phyloP scores from a whole-genome alignment of 768 basidiomycete species.

The Kwoniella pini region DNA sequence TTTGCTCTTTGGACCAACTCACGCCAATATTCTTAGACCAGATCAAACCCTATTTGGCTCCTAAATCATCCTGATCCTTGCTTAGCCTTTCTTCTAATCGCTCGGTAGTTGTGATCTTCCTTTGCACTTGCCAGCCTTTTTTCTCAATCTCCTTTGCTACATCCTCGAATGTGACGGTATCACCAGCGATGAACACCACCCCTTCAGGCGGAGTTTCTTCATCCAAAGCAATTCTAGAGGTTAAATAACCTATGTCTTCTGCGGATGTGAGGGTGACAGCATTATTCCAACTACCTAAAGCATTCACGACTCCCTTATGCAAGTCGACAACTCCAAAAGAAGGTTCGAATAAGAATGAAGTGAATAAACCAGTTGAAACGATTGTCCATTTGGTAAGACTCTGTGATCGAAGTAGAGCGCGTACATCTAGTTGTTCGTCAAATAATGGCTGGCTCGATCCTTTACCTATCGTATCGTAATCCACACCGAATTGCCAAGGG shows the following conservation, averaged over 20 bases:
- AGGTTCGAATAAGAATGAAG: slow-evolving; percentile 48
- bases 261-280: slow-evolving; percentile 48
- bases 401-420: slow-evolving; percentile 50
- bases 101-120: neutral
- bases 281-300: slow-evolving; percentile 45
- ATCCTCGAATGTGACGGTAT: slow-evolving; percentile 47
- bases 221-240: slow-evolving; percentile 34
- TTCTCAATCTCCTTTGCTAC: slow-evolving; percentile 44
- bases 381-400: slow-evolving; percentile 47
- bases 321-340: slow-evolving; percentile 46
- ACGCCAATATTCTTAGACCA: slow-evolving; percentile 17
- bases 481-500: slow-evolving; percentile 56
- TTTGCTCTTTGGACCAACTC: slow-evolving; percentile 8
- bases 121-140: slow-evolving; percentile 3
- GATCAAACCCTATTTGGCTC: slow-evolving; percentile 14
- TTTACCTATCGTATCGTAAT: slow-evolving; percentile 54
- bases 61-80: slow-evolving; percentile 5
- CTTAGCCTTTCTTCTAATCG: slow-evolving; percentile 4
- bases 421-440: slow-evolving; percentile 55
- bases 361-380: slow-evolving; percentile 52
- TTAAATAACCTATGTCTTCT: slow-evolving; percentile 49
- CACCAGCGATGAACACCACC: slow-evolving; percentile 50
- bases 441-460: slow-evolving; percentile 52
- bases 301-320: slow-evolving; percentile 25
- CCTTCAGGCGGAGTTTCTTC: slow-evolving; percentile 17